Percentiles rank a stretch among this genome's conserved stretches.
Evolutionary conservation across 352 stramenopile species (phyloP).

Genomic region (Peronosclerospora sorghi): DNA sequence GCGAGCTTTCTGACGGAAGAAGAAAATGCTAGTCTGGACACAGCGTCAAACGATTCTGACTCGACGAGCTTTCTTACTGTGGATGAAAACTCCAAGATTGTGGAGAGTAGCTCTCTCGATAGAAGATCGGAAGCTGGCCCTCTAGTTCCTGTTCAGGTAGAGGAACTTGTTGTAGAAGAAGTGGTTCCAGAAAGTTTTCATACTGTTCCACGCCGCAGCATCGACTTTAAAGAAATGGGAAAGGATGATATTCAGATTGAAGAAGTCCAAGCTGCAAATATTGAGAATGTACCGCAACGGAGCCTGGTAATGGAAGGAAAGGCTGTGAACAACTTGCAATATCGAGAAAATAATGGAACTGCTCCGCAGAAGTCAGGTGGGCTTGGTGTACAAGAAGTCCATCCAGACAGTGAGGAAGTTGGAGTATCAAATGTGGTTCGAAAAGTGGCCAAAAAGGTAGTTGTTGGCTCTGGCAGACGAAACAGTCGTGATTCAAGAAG

Average conservation of each 20-base stretch:
- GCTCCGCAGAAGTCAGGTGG: conserved; percentile 1
- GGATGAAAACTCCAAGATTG: conserved; percentile 36
- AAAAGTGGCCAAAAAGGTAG: conserved; percentile 33
- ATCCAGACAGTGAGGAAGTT: conserved; percentile 15
- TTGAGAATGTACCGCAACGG: conserved; percentile 3
- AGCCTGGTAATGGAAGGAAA: neutral
- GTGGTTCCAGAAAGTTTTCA: conserved; percentile 26
- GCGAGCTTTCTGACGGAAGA: conserved; percentile 39
- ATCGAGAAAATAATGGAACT: too few relatives aligned
- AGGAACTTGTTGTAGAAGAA: conserved; percentile 44
- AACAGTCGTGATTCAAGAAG: conserved; percentile 18
- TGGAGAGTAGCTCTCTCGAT: conserved; percentile 23
- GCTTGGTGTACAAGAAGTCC: conserved; percentile 9
- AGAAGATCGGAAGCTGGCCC: conserved; percentile 1
- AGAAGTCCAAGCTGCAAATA: conserved; percentile 4
- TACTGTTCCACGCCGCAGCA: conserved; percentile 15
- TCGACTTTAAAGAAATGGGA: conserved; percentile 14
- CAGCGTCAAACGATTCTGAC: conserved; percentile 25
- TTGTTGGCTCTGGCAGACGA: conserved; percentile 26
- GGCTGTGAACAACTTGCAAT: neutral
- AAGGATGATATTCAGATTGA: conserved; percentile 20
- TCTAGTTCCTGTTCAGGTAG: conserved; percentile 21
- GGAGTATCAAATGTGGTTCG: conserved; percentile 37
- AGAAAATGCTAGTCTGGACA: conserved; percentile 23
- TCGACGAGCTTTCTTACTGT: conserved; percentile 29